Base-by-base conservation (phyloP, 768 basidiomycete genomes). In the Russula sp. region DNA sequence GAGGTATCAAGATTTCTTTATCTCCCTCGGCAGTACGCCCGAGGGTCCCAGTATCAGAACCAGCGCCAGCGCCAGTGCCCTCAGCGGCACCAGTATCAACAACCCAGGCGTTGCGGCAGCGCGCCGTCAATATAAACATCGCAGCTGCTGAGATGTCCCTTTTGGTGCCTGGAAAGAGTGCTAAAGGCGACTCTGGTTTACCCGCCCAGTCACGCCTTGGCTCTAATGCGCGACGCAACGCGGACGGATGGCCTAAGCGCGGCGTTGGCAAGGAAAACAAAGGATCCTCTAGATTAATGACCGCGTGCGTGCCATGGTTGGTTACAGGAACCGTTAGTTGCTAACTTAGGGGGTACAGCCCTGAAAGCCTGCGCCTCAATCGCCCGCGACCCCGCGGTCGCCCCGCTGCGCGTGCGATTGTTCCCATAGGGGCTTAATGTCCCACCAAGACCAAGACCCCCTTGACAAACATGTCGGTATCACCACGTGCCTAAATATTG, bases 191-290 rank as follows among this genome's bases (percentile, higher is more conserved):
- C 61, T 32, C 71, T 64, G 63, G 62, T 63, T 18, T 70, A 70
- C 59, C 68, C 3, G 54, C 75, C 6, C 81, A 84, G 10, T 79
- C 85, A 16, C 77, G 82, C 31, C 82, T 84, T 51, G 78, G 75
- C 3, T 85, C 84, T 0, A 78, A 75, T n/a, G 76, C 82, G 0
- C 77, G 85, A 13, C 78, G 86, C n/a, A 77, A 75, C 0, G 81
- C 82, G 0, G 76, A 83, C 1, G 88, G 87, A 1, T 84, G 81
- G 84, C 74, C 84, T 47, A 89, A 89, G 75, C 81, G 84, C 40
- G 83, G 79, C 67, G 77, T 74, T 0, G 81, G 79, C 35, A 73
- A 85, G 77, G 73, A 74, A 71, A 62, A 81, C 73, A 56, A 77
- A 70, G 76, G 35, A 55, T 56, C 75, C 61, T 71, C 75, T 70